Conservation (phyloP, 177 flowering plant genomes). For the Tripterygium wilfordii region DNA sequence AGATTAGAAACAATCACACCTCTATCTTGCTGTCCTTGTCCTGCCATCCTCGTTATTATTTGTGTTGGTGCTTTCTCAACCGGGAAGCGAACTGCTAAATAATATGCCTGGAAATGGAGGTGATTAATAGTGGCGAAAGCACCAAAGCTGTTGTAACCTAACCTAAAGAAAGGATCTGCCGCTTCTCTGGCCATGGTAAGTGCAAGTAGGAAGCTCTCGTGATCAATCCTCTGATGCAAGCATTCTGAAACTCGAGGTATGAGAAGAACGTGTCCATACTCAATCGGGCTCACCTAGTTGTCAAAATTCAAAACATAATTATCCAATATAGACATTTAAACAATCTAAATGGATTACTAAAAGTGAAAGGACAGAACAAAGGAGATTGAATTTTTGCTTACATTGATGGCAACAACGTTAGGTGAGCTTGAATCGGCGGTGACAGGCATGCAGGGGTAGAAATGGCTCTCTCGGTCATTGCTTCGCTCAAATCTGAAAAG, state of each 20-base stretch:
- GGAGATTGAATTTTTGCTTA: slow-evolving; percentile 20
- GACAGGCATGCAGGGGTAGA: slow-evolving; percentile 51
- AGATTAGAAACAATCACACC: slow-evolving; percentile 52
- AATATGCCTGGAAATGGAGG: slow-evolving; percentile 93
- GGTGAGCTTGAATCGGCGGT: slow-evolving; percentile 49
- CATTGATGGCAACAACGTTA: slow-evolving; percentile 80
- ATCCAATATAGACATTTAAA: no score
- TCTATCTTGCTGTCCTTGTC: no score
- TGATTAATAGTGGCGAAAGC: slow-evolving; percentile 93
- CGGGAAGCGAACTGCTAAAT: slow-evolving; percentile 66
- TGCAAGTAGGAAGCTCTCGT: slow-evolving; percentile 64
- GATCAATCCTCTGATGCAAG: slow-evolving; percentile 80
- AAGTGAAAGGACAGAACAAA: no score
- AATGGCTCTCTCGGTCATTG: slow-evolving; percentile 39
- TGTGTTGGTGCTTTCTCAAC: slow-evolving; percentile 67
- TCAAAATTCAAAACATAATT: background rate
- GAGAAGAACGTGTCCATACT: slow-evolving; percentile 81
- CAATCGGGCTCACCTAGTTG: slow-evolving; percentile 82
- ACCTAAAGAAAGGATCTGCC: slow-evolving; percentile 61
- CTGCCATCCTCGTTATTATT: slow-evolving; percentile 31
- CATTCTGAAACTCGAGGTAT: slow-evolving; percentile 68
- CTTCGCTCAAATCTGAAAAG: slow-evolving; percentile 72
- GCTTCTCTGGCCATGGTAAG: slow-evolving; percentile 74
- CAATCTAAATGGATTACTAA: background rate
- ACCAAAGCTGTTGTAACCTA: slow-evolving; percentile 92